Conservation (phyloP, 1,284 basidiomycete species). For the Austroboletus niveus region DNA sequence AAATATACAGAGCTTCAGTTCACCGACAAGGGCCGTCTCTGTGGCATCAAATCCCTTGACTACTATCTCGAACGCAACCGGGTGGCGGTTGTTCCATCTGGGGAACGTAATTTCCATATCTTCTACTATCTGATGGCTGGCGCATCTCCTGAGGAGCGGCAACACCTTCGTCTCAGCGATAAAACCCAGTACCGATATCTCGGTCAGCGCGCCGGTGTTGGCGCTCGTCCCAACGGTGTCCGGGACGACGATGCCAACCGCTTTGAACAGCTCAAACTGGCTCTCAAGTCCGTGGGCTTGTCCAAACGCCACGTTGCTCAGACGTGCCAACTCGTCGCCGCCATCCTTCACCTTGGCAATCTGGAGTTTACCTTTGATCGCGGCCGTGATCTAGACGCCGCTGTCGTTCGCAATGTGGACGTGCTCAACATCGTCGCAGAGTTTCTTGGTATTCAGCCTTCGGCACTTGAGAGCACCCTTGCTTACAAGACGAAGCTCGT, state of each 20-base stretch:
- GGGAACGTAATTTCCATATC: constrained; percentile 89
- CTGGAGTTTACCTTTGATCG: constrained; percentile 90
- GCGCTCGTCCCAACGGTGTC: constrained; percentile 42
- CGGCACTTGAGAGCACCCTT: constrained; percentile 79
- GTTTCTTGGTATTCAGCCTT: constrained; percentile 82
- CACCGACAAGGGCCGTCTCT: constrained; percentile 83
- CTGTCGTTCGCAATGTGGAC: constrained; percentile 82
- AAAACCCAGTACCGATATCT: constrained; percentile 83
- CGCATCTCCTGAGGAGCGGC: constrained; percentile 82
- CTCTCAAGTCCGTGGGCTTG: constrained; percentile 89
- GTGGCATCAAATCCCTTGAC: constrained; percentile 92
- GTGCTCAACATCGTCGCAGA: constrained; percentile 81
- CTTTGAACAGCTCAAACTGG: constrained; percentile 91
- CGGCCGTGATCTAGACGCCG: constrained; percentile 81
- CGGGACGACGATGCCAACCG: constrained; percentile 74
- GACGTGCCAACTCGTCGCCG: constrained; percentile 91
- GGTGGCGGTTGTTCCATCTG: constrained; percentile 76
- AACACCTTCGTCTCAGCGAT: constrained; percentile 81
- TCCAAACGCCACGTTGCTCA: constrained; percentile 93
- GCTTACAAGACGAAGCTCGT: constrained; percentile 92
- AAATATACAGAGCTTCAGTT: constrained; percentile 54
- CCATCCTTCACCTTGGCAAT: constrained; percentile 95
- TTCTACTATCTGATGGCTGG: constrained; percentile 96
- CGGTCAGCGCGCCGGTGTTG: constrained; percentile 55
- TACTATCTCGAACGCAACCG: constrained; percentile 94